phyloP scores from a whole-genome alignment of 371 early-diverging fungal genomes.

The Catenaria anguillulae region DNA sequence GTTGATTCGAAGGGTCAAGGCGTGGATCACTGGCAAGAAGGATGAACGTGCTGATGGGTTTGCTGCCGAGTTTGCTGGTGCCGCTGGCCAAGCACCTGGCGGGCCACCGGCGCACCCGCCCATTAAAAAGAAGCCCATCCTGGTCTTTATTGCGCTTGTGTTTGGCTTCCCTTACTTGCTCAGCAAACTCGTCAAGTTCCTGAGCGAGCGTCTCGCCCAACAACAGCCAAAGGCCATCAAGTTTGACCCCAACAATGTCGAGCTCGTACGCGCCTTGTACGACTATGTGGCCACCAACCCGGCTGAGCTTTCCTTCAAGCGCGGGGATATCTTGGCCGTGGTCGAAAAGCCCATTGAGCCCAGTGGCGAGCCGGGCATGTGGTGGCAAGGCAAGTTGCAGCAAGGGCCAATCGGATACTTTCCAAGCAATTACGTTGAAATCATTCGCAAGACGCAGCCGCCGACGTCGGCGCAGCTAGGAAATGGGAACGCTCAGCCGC shows the following conservation, averaged over 20 bases:
- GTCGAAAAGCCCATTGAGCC: slow-evolving; percentile 52
- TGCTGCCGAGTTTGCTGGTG: neutral
- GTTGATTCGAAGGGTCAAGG: slow-evolving; percentile 43
- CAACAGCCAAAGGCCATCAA: slow-evolving; percentile 17
- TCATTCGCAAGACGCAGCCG: slow-evolving; percentile 28
- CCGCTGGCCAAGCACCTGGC: no score
- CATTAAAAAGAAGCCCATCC: slow-evolving; percentile 42
- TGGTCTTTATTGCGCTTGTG: slow-evolving; percentile 61
- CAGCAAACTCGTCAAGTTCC: slow-evolving; percentile 59
- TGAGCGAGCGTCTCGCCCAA: slow-evolving; percentile 33
- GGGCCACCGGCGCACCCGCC: slow-evolving; percentile 22
- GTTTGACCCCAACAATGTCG: slow-evolving; percentile 46
- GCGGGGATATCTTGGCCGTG: slow-evolving; percentile 67
- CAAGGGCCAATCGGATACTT: slow-evolving; percentile 74
- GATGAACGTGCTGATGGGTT: slow-evolving; percentile 32
- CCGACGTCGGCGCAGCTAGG: no score
- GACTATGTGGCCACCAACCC: slow-evolving; percentile 63
- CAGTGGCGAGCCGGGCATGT: slow-evolving; percentile 51
- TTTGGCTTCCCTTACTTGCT: slow-evolving; percentile 82
- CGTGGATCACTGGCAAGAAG: slow-evolving; percentile 21
- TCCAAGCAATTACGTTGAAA: slow-evolving; percentile 75
- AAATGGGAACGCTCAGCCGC: no score
- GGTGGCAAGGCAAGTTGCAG: slow-evolving; percentile 83
- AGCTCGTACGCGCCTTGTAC: slow-evolving; percentile 73
- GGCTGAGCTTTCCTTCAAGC: slow-evolving; percentile 60